Conservation (phyloP, 179 eudicot species). For the Actinidia chinensis region DNA sequence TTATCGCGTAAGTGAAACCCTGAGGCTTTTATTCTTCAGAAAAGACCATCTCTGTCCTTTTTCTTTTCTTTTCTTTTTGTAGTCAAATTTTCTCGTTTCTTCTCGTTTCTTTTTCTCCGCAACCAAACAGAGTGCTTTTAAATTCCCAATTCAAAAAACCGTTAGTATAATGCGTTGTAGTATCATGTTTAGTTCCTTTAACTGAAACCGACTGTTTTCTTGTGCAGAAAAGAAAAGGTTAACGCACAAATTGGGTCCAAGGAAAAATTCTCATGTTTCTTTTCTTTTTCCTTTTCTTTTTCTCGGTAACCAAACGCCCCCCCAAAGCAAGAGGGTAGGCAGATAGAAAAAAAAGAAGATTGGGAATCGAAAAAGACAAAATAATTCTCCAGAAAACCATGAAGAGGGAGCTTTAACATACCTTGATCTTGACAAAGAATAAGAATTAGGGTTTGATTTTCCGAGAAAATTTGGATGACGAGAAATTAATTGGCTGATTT, state of each 20-base stretch:
- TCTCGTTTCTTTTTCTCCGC: neutral
- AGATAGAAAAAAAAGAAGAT: neutral
- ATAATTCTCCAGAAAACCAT: neutral
- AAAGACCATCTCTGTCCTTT: no score
- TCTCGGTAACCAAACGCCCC: neutral
- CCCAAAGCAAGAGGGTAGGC: neutral
- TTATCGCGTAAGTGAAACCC: no score
- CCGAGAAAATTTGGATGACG: neutral
- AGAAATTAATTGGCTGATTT: neutral
- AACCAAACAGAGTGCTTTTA: neutral
- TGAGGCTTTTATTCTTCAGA: no score
- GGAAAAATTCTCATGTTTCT: no score
- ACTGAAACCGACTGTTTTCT: no score
- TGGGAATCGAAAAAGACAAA: neutral
- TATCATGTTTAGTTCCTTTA: no score
- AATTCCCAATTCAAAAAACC: neutral
- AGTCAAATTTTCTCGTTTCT: neutral
- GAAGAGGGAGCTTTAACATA: neutral
- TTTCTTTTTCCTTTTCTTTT: neutral
- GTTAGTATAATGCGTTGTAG: no score
- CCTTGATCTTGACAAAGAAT: constrained; percentile 10
- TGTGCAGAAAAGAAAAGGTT: no score
- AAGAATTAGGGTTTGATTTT: neutral
- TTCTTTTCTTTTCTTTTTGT: no score
- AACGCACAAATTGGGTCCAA: no score